Percentiles rank a stretch among this genome's conserved stretches.
Conservation (phyloP, 306 rosid species). For the Cucumis melo region DNA sequence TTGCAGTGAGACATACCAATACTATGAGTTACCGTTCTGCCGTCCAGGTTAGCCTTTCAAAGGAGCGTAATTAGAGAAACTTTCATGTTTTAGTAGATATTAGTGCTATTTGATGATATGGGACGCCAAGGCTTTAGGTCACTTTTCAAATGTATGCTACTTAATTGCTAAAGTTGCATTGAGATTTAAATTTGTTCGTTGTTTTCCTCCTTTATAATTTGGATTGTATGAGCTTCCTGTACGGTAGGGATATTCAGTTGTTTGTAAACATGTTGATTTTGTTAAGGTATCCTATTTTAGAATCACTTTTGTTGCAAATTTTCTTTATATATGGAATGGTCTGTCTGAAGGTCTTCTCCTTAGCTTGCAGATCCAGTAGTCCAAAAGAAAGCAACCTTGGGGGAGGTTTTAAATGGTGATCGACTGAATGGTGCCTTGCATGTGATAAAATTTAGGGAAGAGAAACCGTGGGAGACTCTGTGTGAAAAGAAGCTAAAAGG, state of each 20-base stretch:
- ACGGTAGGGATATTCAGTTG: not conserved
- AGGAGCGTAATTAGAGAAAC: not conserved
- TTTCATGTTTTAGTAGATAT: not conserved
- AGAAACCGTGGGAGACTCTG: constrained; percentile 28
- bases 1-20: constrained; percentile 64
- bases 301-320: not conserved
- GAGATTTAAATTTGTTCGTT: not conserved
- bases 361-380: constrained; percentile 49
- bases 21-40: constrained; percentile 79
- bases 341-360: constrained; percentile 1
- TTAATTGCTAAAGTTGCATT: not conserved
- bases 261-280: not conserved
- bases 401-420: constrained; percentile 79
- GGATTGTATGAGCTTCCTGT: not conserved
- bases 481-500: constrained; percentile 42
- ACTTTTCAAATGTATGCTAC: not conserved
- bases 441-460: constrained; percentile 45
- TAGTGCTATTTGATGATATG: not conserved
- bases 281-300: not conserved
- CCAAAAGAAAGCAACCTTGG: constrained; percentile 64
- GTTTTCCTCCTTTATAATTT: not conserved
- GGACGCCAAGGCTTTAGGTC: not conserved
- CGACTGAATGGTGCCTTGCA: constrained; percentile 49
- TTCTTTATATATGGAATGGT: not conserved
- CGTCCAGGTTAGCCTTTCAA: constrained; percentile 45